phyloP scores from a whole-genome alignment of 2,329 filamentous ascomycete species.

The Hypoxylon sp. region DNA sequence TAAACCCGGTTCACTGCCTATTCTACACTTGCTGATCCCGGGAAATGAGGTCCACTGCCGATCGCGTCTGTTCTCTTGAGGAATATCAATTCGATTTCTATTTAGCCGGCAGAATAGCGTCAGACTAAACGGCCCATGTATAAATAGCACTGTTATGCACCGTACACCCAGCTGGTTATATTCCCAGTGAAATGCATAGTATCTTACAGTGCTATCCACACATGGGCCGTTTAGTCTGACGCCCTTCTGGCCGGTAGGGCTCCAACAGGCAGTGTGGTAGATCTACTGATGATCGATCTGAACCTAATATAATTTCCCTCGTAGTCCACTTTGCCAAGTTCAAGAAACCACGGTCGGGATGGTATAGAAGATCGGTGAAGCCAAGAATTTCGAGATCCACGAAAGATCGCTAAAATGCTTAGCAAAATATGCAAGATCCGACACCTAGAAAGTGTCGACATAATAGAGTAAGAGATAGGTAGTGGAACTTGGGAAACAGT shows the following conservation, averaged over 20 bases:
- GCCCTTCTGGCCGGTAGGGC: too few species aligned
- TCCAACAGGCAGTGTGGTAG: neutral
- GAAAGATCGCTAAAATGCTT: neutral
- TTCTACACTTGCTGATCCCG: neutral
- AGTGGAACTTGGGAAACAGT: neutral
- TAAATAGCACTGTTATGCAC: too few species aligned
- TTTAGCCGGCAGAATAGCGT: neutral
- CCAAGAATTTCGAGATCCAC: neutral
- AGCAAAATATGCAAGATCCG: neutral
- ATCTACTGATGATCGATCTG: neutral
- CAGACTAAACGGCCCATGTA: too few species aligned
- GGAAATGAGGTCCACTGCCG: neutral
- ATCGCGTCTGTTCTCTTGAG: neutral
- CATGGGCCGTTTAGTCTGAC: too few species aligned
- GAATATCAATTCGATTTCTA: neutral
- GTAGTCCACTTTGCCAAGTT: neutral
- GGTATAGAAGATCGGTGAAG: neutral
- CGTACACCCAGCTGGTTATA: too few species aligned
- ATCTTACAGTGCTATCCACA: too few species aligned
- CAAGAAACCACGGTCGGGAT: neutral
- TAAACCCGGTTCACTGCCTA: constrained; percentile 3
- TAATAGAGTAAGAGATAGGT: neutral
- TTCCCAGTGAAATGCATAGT: too few species aligned
- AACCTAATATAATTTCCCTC: neutral
- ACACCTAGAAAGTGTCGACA: neutral